Conservation (phyloP, 2,329 filamentous ascomycete species). For the Ophiostoma sp. region DNA sequence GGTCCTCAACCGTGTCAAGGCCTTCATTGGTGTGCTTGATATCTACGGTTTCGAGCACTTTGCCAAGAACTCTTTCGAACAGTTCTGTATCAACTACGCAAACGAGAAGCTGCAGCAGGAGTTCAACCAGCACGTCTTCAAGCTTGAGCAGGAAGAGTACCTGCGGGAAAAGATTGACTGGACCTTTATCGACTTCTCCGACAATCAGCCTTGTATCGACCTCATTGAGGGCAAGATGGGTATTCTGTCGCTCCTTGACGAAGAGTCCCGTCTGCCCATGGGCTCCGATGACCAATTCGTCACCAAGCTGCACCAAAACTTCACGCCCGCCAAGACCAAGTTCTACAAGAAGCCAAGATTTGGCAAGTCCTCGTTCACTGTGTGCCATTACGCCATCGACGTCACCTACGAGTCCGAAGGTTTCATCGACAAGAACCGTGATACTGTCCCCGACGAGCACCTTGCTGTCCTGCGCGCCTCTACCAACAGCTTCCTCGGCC, state of each 20-base stretch:
- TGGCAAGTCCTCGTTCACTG: constrained; percentile 93
- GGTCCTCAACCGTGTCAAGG: constrained; percentile 72
- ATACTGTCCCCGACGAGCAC: constrained; percentile 97
- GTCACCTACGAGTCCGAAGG: constrained; percentile 98
- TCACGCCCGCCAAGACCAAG: constrained; percentile 79
- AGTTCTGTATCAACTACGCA: constrained; percentile 99
- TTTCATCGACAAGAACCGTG: constrained; percentile 98
- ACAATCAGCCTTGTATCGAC: constrained; percentile 98
- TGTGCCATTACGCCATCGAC: constrained; percentile 96
- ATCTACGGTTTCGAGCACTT: constrained; percentile 99
- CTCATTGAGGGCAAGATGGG: constrained; percentile 95
- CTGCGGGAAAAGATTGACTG: constrained; percentile 94
- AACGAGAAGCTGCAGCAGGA: constrained; percentile 99
- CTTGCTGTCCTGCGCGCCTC: constrained; percentile 86
- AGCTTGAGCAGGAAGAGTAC: constrained; percentile 97
- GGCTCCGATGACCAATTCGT: constrained; percentile 96
- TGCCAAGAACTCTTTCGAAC: constrained; percentile 98
- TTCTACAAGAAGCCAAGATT: constrained; percentile 99
- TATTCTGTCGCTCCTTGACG: constrained; percentile 84
- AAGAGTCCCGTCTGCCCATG: constrained; percentile 95
- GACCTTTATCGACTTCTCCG: constrained; percentile 99
- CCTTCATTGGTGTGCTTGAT: constrained; percentile 97
- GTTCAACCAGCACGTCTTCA: constrained; percentile 99
- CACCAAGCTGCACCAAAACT: constrained; percentile 92
- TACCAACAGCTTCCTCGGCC: constrained; percentile 74